phyloP scores from a whole-genome alignment of 495 filamentous ascomycete genomes.

The Usnea hakonensis region DNA sequence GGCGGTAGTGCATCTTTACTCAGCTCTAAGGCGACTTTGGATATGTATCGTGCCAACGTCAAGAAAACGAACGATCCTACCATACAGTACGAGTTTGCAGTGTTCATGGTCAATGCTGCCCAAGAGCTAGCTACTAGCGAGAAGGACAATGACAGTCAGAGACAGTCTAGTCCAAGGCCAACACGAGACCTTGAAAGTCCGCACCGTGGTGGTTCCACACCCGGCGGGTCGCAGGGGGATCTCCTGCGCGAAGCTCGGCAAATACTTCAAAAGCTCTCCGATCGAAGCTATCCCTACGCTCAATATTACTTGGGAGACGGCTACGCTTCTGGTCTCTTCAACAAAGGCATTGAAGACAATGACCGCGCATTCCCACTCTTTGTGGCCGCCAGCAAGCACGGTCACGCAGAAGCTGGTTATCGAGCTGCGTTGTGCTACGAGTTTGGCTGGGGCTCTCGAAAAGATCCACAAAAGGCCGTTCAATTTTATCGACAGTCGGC shows the following conservation, averaged over 20 bases:
- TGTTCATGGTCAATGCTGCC: constrained; percentile 83
- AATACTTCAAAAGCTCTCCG: constrained; percentile 77
- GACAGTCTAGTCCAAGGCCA: constrained; percentile 31
- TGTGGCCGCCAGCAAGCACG: constrained; percentile 89
- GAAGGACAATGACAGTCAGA: constrained; percentile 32
- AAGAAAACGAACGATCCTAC: constrained; percentile 89
- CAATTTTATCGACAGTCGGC: constrained; percentile 88
- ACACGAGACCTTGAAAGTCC: constrained; percentile 29
- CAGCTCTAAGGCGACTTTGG: constrained; percentile 81
- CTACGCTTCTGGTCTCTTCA: constrained; percentile 88
- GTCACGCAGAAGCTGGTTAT: constrained; percentile 93
- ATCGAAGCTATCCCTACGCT: constrained; percentile 86
- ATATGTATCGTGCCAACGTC: constrained; percentile 94
- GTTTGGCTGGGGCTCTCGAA: constrained; percentile 91
- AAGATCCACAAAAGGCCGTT: constrained; percentile 80
- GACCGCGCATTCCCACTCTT: constrained; percentile 88
- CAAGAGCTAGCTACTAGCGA: constrained; percentile 49
- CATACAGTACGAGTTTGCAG: constrained; percentile 88
- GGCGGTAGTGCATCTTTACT: constrained; percentile 84
- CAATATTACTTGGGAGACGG: constrained; percentile 97
- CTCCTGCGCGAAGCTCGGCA: constrained; percentile 79
- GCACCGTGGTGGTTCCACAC: constrained; percentile 27
- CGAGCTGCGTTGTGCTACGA: constrained; percentile 92
- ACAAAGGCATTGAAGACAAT: constrained; percentile 83
- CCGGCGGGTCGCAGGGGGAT: constrained; percentile 47